Percentiles rank a stretch among this genome's conserved stretches.
phyloP scores from a whole-genome alignment of 225 moss, liverwort and hornwort genomes.

The Ulota crispa region DNA sequence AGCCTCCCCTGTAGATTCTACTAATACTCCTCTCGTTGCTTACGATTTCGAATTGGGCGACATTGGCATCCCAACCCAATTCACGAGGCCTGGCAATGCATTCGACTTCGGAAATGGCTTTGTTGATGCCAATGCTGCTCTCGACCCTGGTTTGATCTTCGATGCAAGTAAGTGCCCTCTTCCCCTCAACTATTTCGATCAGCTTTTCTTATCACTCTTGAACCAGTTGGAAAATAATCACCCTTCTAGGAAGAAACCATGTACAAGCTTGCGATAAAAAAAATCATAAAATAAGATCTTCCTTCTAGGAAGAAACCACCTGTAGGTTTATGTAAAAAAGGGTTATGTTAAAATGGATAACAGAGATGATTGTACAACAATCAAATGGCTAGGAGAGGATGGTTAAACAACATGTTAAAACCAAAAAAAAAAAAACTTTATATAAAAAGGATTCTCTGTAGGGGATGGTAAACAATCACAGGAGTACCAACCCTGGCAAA shows the following conservation, averaged over 20 bases:
- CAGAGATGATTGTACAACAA: not conserved
- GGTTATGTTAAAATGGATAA: not conserved
- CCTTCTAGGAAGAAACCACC: too few relatives aligned
- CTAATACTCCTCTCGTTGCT: slow-evolving; percentile 20
- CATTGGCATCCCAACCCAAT: slow-evolving; percentile 7
- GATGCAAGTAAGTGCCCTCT: slow-evolving; percentile 50
- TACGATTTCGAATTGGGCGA: slow-evolving; percentile 26
- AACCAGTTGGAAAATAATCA: not conserved
- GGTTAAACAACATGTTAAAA: not conserved
- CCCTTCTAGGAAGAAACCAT: not conserved
- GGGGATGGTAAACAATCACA: not conserved
- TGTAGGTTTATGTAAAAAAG: too few relatives aligned
- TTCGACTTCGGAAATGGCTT: slow-evolving; percentile 66
- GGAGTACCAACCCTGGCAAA: not conserved
- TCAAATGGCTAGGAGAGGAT: not conserved
- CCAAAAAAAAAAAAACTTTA: not conserved
- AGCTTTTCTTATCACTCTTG: not conserved
- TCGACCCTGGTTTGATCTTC: slow-evolving; percentile 68
- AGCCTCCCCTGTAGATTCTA: slow-evolving; percentile 22
- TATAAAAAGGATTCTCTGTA: not conserved
- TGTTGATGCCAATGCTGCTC: slow-evolving; percentile 43
- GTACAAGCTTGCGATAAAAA: too few relatives aligned
- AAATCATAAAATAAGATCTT: too few relatives aligned
- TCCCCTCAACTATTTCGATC: not conserved
- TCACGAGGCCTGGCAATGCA: slow-evolving; percentile 46